Evolutionary conservation across 352 stramenopile species (phyloP).

Genomic region (Phytophthora cactorum): DNA sequence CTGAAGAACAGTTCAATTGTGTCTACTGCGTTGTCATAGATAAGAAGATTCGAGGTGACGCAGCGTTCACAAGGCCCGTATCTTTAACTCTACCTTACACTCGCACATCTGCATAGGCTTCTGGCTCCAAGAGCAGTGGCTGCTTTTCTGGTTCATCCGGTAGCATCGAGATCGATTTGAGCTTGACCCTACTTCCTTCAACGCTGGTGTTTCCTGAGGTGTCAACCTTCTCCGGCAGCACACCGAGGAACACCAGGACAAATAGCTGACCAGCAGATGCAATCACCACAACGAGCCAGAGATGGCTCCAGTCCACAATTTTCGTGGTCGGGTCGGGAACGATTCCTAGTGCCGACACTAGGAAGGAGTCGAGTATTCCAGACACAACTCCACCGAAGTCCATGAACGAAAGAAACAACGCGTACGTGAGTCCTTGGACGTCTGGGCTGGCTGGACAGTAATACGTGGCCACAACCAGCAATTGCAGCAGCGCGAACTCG

Average conservation of each 20-base stretch:
- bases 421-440: constrained; percentile 79
- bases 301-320: constrained; percentile 60
- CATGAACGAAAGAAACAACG: constrained; percentile 86
- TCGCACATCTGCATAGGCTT: constrained; percentile 28
- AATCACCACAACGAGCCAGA: constrained; percentile 71
- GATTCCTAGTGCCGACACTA: constrained; percentile 69
- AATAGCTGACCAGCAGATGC: constrained; percentile 64
- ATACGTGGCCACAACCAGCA: constrained; percentile 85
- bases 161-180: constrained; percentile 16
- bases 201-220: constrained; percentile 20
- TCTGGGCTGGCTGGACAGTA: constrained; percentile 66
- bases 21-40: too few species aligned
- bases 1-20: neutral
- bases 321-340: constrained; percentile 59
- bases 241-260: constrained; percentile 71
- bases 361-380: constrained; percentile 57
- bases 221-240: constrained; percentile 73
- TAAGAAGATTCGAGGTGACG: too few species aligned
- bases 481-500: constrained; percentile 82
- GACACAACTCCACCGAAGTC: constrained; percentile 84
- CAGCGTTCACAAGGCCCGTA: too few species aligned
- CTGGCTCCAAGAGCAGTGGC: constrained; percentile 49
- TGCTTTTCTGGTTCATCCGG: constrained; percentile 44
- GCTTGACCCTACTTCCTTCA: constrained; percentile 8
- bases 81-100: constrained; percentile 26